phyloP scores from a whole-genome alignment of 768 basidiomycete genomes.

The Nevesoporus exiguus region DNA sequence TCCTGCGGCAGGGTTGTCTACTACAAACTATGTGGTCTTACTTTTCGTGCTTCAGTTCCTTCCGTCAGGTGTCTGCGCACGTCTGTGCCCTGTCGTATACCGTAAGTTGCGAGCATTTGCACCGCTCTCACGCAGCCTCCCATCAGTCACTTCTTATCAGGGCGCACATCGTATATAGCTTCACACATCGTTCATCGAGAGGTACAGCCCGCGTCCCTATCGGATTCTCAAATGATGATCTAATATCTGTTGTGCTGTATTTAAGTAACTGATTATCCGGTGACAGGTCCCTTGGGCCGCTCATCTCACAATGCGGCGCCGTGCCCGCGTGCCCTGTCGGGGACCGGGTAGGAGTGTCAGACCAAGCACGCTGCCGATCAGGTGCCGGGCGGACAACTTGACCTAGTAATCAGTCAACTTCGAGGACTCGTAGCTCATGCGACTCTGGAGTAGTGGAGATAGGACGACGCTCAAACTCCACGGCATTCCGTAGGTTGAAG shows the following conservation, averaged over 20 bases:
- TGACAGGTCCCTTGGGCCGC: conserved; percentile 22
- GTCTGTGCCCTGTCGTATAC: conserved; percentile 3
- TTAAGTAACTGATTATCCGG: conserved; percentile 12
- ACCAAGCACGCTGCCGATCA: conserved; percentile 24
- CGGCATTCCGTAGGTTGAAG: conserved; percentile 19
- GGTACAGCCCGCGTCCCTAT: conserved; percentile 28
- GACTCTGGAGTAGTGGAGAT: too few species aligned
- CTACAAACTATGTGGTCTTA: neutral
- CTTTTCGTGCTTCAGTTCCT: neutral
- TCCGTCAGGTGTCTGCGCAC: neutral
- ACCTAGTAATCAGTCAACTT: neutral
- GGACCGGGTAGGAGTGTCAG: conserved; percentile 19
- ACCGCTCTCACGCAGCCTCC: conserved; percentile 34
- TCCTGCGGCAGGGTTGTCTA: neutral
- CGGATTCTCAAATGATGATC: conserved; percentile 27
- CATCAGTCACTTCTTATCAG: conserved; percentile 55
- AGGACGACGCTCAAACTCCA: conserved; percentile 24
- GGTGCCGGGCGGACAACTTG: neutral
- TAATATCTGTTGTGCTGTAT: conserved; percentile 13
- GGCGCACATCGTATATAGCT: conserved; percentile 36
- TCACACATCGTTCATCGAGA: conserved; percentile 30
- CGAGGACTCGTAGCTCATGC: too few species aligned
- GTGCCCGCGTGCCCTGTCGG: neutral
- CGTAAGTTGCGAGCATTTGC: conserved; percentile 12
- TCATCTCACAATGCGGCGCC: conserved; percentile 14